These are phyloP conservation scores for Annulohypoxylon bovei DNA, from an alignment of 495 filamentous ascomycete species.

Conservation along the genomic window DNA sequence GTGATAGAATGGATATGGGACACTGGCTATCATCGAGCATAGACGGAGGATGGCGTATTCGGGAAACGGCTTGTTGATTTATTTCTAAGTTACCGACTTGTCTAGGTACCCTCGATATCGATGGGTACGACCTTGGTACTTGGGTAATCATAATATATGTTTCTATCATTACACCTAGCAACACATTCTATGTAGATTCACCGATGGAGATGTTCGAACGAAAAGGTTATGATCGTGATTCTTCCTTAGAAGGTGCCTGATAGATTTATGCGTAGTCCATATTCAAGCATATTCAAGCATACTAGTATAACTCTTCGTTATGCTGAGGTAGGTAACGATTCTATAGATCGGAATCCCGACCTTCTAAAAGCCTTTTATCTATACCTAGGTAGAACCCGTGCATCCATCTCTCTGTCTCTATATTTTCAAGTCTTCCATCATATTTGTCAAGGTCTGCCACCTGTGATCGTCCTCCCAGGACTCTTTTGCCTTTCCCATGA, in stretches of 20 bases:
- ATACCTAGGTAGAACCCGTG: not conserved
- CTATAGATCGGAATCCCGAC: not conserved
- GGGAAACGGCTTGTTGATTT: slow-evolving; percentile 8
- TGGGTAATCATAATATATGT: slow-evolving; percentile 7
- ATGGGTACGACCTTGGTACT: not conserved
- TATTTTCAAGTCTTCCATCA: slow-evolving; percentile 68
- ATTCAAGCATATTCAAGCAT: no score
- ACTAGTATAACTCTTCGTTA: no score
- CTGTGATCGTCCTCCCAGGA: slow-evolving; percentile 80
- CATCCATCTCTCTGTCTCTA: not conserved
- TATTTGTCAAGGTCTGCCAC: slow-evolving; percentile 70
- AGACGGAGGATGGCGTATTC: slow-evolving; percentile 22
- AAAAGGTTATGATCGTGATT: not conserved
- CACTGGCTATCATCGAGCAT: not conserved
- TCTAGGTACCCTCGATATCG: not conserved
- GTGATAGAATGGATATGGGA: slow-evolving; percentile 7
- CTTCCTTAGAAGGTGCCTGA: not conserved
- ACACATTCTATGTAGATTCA: not conserved
- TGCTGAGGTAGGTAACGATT: not conserved
- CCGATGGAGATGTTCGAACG: not conserved
- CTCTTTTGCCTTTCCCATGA: slow-evolving; percentile 84
- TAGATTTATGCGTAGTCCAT: no score
- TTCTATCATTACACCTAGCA: not conserved
- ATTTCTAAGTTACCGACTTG: not conserved
- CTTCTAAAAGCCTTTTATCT: not conserved